Base-by-base conservation (phyloP, 2,329 filamentous ascomycete species). In the Pseudogymnoascus sp. region DNA sequence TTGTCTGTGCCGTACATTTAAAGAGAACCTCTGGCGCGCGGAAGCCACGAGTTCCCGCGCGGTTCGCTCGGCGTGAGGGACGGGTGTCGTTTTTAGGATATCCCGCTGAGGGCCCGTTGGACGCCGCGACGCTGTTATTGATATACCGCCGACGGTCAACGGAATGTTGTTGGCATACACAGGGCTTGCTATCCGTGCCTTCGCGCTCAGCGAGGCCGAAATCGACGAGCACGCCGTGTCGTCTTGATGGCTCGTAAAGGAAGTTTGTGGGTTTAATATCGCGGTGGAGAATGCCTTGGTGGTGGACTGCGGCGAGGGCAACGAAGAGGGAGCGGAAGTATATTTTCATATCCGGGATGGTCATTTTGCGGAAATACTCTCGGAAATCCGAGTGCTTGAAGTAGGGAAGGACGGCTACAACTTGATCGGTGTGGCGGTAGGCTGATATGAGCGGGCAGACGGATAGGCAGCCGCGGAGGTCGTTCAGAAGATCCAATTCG, bases 251-350 rank as follows among this genome's bases (percentile, higher is more conserved):
- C 66, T 96, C 91, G 76, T 97, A 97, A 39, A 97, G 82, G 69
- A 97, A 97, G 72, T 97, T 97, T 21, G 95, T 99, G 5, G 94
- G 94, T 72, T 97, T 97, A 72, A 97, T 96, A 72, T 97, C 92
- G 66, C 92, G 87, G 72, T 99, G 94, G 18, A 99, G 83, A 64
- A 99, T 97, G 40, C 84, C 82, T 70, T 90, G 85, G 5, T 84
- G 82, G 74, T 99, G 94, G 4, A 97, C 92, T 40, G 89, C 88
- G 55, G 83, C 81, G 9, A 99, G 80, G 0, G 92, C 94, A 1
- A 87, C 89, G 72, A 99, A 94, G 4, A 99, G 82, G 48, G 89
- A 93, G 35, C 87, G 84, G 69, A 99, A 88, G 75, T 99, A 99
- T 70, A 94, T 83, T 62, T 89, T 85, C 78, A 96, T 95, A 70